Evolutionary conservation across 345 rosid species (phyloP), one percentile per base, ranked within the genome.

Genomic region (Populus davidiana): DNA sequence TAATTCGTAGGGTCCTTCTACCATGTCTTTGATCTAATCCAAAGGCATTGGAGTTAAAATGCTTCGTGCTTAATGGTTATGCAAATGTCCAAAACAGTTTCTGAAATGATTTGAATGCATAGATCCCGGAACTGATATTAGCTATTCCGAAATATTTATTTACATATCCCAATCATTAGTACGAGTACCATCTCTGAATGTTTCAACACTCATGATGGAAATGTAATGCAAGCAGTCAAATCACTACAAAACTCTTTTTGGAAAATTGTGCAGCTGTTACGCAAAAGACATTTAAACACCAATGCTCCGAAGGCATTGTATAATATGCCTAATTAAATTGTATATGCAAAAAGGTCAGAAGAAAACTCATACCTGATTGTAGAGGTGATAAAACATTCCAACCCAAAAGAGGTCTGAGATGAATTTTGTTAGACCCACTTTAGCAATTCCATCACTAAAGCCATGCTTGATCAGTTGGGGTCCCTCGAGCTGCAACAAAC

Each of bases 321-420:
- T 23, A 4, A 23, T 1, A 59, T 59, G 64, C 27, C 64, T 59
- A 33, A 33, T 33, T 33, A 59, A 6, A 29, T 72, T 27, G 52
- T 7, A 11, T 17, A 43, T 52, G n/a, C 7, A 64, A 25, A 38
- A 74, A 64, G 68, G 76, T 39, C 25, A 41, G 62, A 0, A 52
- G 44, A 39, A 67, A 3, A 49, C 47, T 64, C 13, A 52, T 74
- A 91, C 99, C 99, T 95, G 99, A 81, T 93, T 95, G 87, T 93
- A 95, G 76, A 95, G 98, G 81, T 95, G 98, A 87, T 93, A 93
- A 80, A 95, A 95, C 98, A 95, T 91, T 76, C 99, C 99, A 44
- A 95, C 97, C 99, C 98, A 95, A 39, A 95, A 93, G 76, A 95
- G 99, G 87, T 95, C 97, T 25, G 98, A 73, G 75, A 93, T 6